These are phyloP conservation scores for Pleomassaria siparia DNA, from an alignment of 2,329 filamentous ascomycete species.

Conservation along the genomic window DNA sequence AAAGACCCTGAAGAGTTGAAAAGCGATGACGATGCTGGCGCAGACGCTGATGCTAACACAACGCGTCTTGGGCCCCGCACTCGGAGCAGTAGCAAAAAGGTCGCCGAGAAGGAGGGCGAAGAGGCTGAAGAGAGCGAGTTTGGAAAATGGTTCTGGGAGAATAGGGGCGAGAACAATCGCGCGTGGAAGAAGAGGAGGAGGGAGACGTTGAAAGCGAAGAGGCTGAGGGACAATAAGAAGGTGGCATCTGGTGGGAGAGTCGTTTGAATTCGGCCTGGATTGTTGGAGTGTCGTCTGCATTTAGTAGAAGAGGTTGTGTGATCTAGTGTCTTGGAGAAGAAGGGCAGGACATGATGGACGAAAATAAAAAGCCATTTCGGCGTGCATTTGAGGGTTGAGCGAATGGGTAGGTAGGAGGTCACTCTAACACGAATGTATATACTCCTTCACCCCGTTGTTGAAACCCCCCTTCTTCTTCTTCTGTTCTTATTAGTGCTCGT, in stretches of 20 bases:
- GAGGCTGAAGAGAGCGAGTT: conserved; percentile 57
- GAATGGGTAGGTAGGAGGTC: too few species aligned
- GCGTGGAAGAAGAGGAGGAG: conserved; percentile 58
- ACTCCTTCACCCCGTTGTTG: too few species aligned
- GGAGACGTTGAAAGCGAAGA: conserved; percentile 61
- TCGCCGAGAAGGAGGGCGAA: conserved; percentile 20
- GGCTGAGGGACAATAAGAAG: conserved; percentile 61
- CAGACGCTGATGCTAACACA: conserved; percentile 6
- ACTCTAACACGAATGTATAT: too few species aligned
- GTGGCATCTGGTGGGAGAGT: conserved; percentile 28
- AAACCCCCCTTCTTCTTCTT: not conserved
- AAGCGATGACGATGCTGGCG: conserved; percentile 1
- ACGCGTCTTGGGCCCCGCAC: conserved; percentile 3
- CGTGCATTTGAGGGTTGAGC: not conserved
- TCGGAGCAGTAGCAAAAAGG: conserved; percentile 6
- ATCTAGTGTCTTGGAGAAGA: too few species aligned
- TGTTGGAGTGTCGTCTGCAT: not conserved
- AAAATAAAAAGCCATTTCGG: too few species aligned
- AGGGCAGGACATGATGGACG: too few species aligned
- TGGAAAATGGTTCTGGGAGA: conserved; percentile 62
- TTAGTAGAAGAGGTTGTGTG: too few species aligned
- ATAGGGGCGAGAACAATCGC: conserved; percentile 51
- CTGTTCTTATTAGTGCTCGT: not conserved
- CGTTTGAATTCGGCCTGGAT: not conserved
- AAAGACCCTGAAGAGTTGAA: not conserved